Evolutionary conservation across 2,329 filamentous ascomycete species (phyloP).

Genomic region (Chalara sp.): DNA sequence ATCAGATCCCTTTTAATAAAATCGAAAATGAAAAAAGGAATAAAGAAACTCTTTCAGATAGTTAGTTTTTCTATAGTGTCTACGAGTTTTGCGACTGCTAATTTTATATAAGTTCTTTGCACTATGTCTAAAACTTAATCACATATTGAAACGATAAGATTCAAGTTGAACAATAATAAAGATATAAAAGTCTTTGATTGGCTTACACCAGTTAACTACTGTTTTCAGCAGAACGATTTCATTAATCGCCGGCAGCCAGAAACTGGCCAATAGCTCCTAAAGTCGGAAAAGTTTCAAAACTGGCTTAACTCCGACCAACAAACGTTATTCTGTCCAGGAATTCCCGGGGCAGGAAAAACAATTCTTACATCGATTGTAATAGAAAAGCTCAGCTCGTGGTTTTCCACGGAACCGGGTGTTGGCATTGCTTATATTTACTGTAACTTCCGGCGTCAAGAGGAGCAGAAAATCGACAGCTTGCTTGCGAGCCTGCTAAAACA

Average conservation of each 20-base stretch:
- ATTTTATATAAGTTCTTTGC: no score
- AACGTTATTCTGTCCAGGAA: not conserved
- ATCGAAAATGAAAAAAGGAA: no score
- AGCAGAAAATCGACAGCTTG: not conserved
- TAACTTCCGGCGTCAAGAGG: not conserved
- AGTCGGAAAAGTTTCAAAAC: not conserved
- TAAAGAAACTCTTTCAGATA: no score
- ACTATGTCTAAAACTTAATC: no score
- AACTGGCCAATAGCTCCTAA: conserved; percentile 10
- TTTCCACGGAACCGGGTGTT: conserved; percentile 1
- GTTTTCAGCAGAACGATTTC: conserved; percentile 32
- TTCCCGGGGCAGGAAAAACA: conserved; percentile 35
- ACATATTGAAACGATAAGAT: no score
- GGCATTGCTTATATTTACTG: not conserved
- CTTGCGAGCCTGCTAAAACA: not conserved
- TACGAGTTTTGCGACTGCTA: no score
- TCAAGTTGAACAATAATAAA: no score
- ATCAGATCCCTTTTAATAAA: no score
- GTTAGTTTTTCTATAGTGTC: no score
- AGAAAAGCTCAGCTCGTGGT: conserved; percentile 28
- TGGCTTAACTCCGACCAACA: not conserved
- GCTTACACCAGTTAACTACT: no score
- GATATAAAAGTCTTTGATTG: no score
- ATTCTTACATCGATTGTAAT: conserved; percentile 37
- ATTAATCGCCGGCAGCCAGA: conserved; percentile 26